Evolutionary conservation across 331 rosid species (phyloP), one percentile per base, ranked within the genome.

Genomic region (Spiraea crenata): DNA sequence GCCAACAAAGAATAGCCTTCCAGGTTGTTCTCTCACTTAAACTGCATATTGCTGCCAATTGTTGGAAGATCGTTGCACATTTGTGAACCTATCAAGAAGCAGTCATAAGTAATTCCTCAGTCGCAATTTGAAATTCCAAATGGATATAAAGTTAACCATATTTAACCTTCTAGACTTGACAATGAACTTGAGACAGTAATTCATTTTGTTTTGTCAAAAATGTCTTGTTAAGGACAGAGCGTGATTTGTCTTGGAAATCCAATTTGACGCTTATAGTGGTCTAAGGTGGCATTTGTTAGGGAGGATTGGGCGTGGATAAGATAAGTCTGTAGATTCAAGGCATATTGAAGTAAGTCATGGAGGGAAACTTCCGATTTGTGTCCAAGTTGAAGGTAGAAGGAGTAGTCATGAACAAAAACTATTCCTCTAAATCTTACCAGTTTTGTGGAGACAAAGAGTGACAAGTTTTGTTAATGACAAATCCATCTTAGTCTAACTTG

Each of bases 51-150:
- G 96, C 96, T 41, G 98, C 96, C 80, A 93, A 82, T 72, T 90
- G 97, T 81, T 93, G 98, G 83, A 93, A 82, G 80, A 93, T 83
- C 73, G 98, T 90, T 35, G 98, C 97, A 80, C 98, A 90, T 82
- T 93, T 93, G 85, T 93, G 98, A 81, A 93, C 98, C 98, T 93
- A 84, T 47, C 55, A 72, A 37, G 74, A 77, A 60, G 35, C 38
- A 65, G n/a, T 58, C 66, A 67, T 37, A 44, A 61, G 63, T 6
- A 39, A 50, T 70, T 49, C 47, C 65, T 69, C 56, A 67, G 75
- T 16, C 56, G 46, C 73, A 49, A 25, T 25, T 25, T 69, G 56
- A 55, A 55, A 57, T 57, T 57, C 59, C 68, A 69, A 34, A 67
- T 65, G 77, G 61, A 57, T 49, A 65, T 69, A n/a, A 50, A 62